phyloP scores from a whole-genome alignment of 1,284 basidiomycete species.

The Melampsora americana region DNA sequence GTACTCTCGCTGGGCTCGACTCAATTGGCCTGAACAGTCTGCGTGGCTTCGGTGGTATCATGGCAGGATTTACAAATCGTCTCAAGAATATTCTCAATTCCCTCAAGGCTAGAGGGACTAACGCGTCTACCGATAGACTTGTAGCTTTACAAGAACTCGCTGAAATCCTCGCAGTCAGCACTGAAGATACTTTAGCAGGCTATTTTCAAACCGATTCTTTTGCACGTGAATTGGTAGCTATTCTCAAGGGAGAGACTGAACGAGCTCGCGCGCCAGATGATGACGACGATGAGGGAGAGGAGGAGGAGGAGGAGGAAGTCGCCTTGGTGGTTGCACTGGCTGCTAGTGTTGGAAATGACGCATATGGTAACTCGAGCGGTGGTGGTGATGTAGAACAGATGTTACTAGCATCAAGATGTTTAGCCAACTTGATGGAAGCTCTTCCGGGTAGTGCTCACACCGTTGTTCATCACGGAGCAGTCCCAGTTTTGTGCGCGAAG shows the following conservation, averaged over 20 bases:
- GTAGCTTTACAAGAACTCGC: slow-evolving; percentile 85
- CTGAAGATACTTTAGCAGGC: slow-evolving; percentile 91
- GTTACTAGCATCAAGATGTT: slow-evolving; percentile 84
- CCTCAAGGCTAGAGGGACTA: slow-evolving; percentile 71
- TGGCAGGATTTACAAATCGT: slow-evolving; percentile 78
- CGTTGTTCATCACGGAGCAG: slow-evolving; percentile 89
- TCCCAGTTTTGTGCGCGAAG: slow-evolving; percentile 90
- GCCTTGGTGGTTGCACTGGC: slow-evolving; percentile 67
- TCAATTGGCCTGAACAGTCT: slow-evolving; percentile 49
- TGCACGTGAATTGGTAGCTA: slow-evolving; percentile 85
- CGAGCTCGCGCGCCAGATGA: slow-evolving; percentile 23
- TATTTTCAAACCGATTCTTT: slow-evolving; percentile 90
- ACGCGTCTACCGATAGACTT: slow-evolving; percentile 74
- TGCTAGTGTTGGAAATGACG: slow-evolving; percentile 60
- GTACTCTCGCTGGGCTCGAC: slow-evolving; percentile 35
- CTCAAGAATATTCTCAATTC: slow-evolving; percentile 85
- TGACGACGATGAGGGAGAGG: slow-evolving; percentile 45
- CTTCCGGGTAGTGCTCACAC: slow-evolving; percentile 89
- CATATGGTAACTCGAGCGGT: slow-evolving; percentile 54
- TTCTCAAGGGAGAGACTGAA: slow-evolving; percentile 67
- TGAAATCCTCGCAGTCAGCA: slow-evolving; percentile 91
- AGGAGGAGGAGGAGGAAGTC: slow-evolving; percentile 69
- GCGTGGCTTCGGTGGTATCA: slow-evolving; percentile 72
- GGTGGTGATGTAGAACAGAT: slow-evolving; percentile 77
- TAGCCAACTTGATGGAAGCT: slow-evolving; percentile 94